A percentile compares a stretch with the other conserved stretches of the same genome.
Conservation (phyloP, 805 yeast genomes). For the Candida glaebosa region DNA sequence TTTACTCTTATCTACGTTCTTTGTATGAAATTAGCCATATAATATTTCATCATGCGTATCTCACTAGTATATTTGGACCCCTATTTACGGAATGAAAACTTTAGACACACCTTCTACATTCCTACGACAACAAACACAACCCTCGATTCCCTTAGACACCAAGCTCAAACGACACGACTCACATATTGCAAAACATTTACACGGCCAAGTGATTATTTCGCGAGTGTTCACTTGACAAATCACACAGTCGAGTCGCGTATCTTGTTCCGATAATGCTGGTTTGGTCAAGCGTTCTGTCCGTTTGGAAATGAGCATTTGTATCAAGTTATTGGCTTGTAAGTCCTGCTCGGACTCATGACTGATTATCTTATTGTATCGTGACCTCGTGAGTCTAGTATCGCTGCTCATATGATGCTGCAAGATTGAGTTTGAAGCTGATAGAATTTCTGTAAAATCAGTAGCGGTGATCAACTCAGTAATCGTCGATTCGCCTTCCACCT, state of each 20-base stretch:
- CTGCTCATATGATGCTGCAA: conserved; percentile 26
- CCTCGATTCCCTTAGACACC: conserved; percentile 66
- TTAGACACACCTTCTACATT: conserved; percentile 65
- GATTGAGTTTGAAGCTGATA: conserved; percentile 12
- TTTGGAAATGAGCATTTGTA: conserved; percentile 18
- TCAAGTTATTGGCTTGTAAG: conserved; percentile 17
- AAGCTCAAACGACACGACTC: conserved; percentile 76
- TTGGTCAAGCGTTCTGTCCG: conserved; percentile 1
- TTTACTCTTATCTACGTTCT: too few species aligned
- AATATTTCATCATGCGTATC: too few species aligned
- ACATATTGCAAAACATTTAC: conserved; percentile 84
- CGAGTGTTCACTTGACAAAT: conserved; percentile 75
- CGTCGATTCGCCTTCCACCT: conserved; percentile 10
- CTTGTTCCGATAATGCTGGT: conserved; percentile 13
- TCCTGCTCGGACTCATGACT: background rate
- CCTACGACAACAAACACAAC: conserved; percentile 82
- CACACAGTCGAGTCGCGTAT: conserved; percentile 54
- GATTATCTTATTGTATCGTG: conserved; percentile 18
- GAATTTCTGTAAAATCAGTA: conserved; percentile 23
- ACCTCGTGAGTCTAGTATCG: conserved; percentile 29
- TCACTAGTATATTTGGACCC: background rate
- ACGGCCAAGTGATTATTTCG: conserved; percentile 87
- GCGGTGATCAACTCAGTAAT: conserved; percentile 22
- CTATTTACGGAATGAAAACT: conserved; percentile 50
- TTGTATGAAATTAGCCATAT: too few species aligned